These are phyloP conservation scores for Coriolopsis trogii DNA, from an alignment of 1,284 basidiomycete species.

Conservation along the genomic window DNA sequence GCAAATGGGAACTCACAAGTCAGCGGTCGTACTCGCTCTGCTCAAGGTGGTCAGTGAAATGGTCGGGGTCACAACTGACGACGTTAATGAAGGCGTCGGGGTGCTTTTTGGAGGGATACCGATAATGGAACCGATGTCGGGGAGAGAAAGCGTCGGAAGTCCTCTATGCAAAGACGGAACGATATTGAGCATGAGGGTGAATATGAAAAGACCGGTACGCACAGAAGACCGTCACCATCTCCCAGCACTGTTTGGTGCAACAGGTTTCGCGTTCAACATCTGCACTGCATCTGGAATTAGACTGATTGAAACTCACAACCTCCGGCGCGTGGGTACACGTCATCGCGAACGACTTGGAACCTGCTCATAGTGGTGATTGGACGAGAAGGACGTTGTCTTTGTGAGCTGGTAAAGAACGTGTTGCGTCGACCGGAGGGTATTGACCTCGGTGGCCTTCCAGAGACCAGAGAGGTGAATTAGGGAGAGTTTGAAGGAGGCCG, in stretches of 20 bases:
- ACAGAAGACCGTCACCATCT: constrained; percentile 9
- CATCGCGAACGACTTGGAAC: background rate
- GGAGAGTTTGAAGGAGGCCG: constrained; percentile 1
- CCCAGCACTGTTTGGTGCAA: constrained; percentile 3
- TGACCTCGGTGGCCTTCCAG: constrained; percentile 24
- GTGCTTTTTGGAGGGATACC: background rate
- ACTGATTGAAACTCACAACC: constrained; percentile 8
- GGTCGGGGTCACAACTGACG: constrained; percentile 14
- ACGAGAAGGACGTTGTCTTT: too few species aligned
- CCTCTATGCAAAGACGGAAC: background rate
- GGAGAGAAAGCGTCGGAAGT: constrained; percentile 1
- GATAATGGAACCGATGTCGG: background rate
- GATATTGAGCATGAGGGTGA: background rate
- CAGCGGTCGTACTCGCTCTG: constrained; percentile 3
- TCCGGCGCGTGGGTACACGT: constrained; percentile 6
- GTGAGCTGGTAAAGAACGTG: constrained; percentile 21
- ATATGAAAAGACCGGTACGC: constrained; percentile 5
- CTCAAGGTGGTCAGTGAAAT: constrained; percentile 3
- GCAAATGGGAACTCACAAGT: too few species aligned
- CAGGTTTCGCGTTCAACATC: background rate
- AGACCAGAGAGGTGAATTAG: constrained; percentile 20
- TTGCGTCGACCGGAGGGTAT: constrained; percentile 14
- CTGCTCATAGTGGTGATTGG: background rate
- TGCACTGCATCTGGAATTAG: background rate
- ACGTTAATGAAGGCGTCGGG: background rate